Evolutionary conservation across 352 stramenopile genomes (phyloP).

Genomic region (Pythium rhizo-oryzae): DNA sequence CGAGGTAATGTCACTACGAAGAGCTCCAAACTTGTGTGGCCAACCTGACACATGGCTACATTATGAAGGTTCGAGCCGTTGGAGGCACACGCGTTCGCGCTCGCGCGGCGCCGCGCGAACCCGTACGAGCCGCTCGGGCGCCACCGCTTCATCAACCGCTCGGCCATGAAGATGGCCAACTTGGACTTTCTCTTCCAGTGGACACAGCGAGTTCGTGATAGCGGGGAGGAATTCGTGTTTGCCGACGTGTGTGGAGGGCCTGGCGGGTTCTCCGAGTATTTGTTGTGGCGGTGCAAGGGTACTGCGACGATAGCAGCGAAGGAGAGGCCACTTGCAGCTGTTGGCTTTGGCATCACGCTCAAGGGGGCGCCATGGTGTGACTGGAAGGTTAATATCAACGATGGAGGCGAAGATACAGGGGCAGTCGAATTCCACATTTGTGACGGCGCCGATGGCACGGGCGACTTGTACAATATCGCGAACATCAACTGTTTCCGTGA

Average conservation of each 20-base stretch:
- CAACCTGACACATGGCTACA: conserved; percentile 26
- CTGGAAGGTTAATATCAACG: conserved; percentile 28
- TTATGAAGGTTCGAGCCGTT: conserved; percentile 43
- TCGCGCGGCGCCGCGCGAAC: conserved; percentile 52
- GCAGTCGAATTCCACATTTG: conserved; percentile 44
- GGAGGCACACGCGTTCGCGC: conserved; percentile 37
- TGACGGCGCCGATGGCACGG: conserved; percentile 72
- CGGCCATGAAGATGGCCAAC: conserved; percentile 82
- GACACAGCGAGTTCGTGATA: conserved; percentile 25
- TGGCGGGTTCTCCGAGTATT: conserved; percentile 81
- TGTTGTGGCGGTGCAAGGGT: conserved; percentile 45
- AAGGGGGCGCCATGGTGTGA: conserved; percentile 49
- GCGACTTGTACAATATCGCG: conserved; percentile 56
- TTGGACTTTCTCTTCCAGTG: conserved; percentile 68
- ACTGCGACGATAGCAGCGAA: not conserved
- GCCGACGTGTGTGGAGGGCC: conserved; percentile 78
- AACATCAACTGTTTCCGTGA: conserved; percentile 67
- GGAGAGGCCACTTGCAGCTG: not conserved
- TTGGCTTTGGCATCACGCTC: conserved; percentile 74
- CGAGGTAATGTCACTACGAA: conserved; percentile 23
- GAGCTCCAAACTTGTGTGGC: not conserved
- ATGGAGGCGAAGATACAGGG: conserved; percentile 9
- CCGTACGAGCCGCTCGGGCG: conserved; percentile 59
- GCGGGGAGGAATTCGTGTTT: conserved; percentile 48
- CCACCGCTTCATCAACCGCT: conserved; percentile 74